phyloP scores from a whole-genome alignment of 2,329 filamentous ascomycete genomes.

The Aspergillus terreus region DNA sequence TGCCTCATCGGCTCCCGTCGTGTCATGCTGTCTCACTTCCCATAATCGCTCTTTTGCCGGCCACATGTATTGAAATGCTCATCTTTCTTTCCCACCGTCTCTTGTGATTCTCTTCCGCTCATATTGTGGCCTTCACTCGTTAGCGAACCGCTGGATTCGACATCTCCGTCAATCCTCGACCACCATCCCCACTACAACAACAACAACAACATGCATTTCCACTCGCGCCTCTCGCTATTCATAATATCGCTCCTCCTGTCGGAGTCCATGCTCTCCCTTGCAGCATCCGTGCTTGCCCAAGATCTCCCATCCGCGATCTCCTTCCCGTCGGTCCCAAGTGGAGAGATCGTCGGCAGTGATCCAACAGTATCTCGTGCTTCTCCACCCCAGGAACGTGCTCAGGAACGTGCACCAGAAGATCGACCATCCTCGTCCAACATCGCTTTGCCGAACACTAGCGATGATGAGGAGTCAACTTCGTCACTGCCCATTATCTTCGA shows the following conservation, averaged over 20 bases:
- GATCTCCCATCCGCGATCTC: background rate
- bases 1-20: background rate
- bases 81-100: background rate
- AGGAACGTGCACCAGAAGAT: background rate
- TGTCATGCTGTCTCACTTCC: background rate
- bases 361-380: constrained; percentile 10
- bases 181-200: too few relatives aligned
- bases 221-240: background rate
- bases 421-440: constrained; percentile 1
- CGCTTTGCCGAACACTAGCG: background rate
- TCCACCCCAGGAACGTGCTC: constrained; percentile 7
- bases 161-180: too few relatives aligned
- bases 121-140: too few relatives aligned
- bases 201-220: background rate
- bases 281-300: constrained; percentile 9
- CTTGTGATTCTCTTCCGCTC: background rate
- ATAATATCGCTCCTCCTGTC: constrained; percentile 1
- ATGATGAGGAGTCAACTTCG: background rate
- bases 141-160: too few relatives aligned
- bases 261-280: constrained; percentile 11
- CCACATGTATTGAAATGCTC: background rate
- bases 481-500: constrained; percentile 1
- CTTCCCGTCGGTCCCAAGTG: constrained; percentile 8
- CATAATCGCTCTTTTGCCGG: background rate
- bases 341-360: constrained; percentile 14